Base-by-base conservation (phyloP, 2,329 filamentous ascomycete species). In the Ascomycota sp. region DNA sequence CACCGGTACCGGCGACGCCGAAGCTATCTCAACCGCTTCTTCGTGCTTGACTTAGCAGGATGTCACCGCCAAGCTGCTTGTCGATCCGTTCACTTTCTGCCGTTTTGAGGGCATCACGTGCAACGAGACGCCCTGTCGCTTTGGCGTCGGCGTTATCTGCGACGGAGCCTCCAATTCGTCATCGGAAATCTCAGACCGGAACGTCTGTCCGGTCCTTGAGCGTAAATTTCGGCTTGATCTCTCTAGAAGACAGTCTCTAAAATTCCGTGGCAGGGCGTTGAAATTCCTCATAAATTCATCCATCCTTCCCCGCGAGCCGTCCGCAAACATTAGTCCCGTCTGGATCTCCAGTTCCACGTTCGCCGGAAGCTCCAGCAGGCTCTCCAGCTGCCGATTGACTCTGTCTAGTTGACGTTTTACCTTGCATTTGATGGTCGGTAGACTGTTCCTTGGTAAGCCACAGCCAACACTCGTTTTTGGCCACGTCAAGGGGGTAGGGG, bases 321-420 rank as follows among this genome's bases (percentile, higher is more conserved):
- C 51, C 0, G 65, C 61, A 35, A 86, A 73, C 0, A 57, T 55
- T 0, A 86, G 45, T 8, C 69, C 65, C 2, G 63, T 61, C 13
- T 63, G 62, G 0, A 91, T 61, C 8, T 72, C 67, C 0, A 72
- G 56, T n/a, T 72, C 63, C 0, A 82, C 65, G 26, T 82, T 79
- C 0, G 56, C 50, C 0, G 76, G 75, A 0, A 79, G 63, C 23
- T 80, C 74, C 0, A 78, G 78, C 0, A 85, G 60, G 0, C 50
- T 52, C 0, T 45, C 37, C 0, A 91, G 57, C 32, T 75, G 53
- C 0, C 43, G 39, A 2, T 68, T 55, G 2, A 83, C 67, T 0
- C 56, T 44, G 0, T 48, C 36, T 0, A 77, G 58, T 5, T 65
- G 55, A 0, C 40, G 38, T 4, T 61, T 51, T 0, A 69, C 53